Evolutionary conservation across 2,329 filamentous ascomycete genomes (phyloP).

Genomic region (Fusarium lyarnte): DNA sequence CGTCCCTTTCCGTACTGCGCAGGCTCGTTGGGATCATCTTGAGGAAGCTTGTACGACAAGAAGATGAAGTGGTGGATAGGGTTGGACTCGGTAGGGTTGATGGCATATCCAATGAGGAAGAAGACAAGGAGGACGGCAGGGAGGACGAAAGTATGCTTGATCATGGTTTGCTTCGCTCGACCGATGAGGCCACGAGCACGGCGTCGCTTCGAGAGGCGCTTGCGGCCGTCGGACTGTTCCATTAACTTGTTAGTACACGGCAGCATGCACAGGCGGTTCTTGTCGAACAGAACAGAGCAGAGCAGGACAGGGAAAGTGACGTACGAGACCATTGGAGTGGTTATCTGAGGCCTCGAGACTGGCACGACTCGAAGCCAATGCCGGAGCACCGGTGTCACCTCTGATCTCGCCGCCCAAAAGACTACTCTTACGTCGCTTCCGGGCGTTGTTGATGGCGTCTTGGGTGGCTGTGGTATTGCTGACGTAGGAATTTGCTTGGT

Average conservation of each 20-base stretch:
- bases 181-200: conserved; percentile 61
- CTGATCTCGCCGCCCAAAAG: conserved; percentile 62
- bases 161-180: conserved; percentile 62
- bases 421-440: conserved; percentile 66
- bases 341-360: conserved; percentile 50
- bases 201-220: conserved; percentile 63
- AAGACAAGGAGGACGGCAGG: conserved; percentile 75
- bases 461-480: conserved; percentile 34
- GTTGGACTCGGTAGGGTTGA: conserved; percentile 82
- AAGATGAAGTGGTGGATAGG: conserved; percentile 85
- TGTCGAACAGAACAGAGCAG: not conserved
- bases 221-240: conserved; percentile 44
- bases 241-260: conserved; percentile 13
- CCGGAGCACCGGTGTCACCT: conserved; percentile 65
- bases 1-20: conserved; percentile 88
- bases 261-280: not conserved
- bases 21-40: conserved; percentile 53
- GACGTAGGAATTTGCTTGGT: conserved; percentile 42
- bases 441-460: conserved; percentile 50
- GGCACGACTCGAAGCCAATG: conserved; percentile 62
- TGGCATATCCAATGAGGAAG: conserved; percentile 74
- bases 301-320: conserved; percentile 3
- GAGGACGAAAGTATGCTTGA: conserved; percentile 69
- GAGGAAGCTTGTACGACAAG: conserved; percentile 82
- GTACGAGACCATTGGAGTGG: conserved; percentile 24